Percentiles rank a stretch among this genome's conserved stretches.
phyloP scores from a whole-genome alignment of 2,329 filamentous ascomycete species.

The Diplodia scrobiculata region DNA sequence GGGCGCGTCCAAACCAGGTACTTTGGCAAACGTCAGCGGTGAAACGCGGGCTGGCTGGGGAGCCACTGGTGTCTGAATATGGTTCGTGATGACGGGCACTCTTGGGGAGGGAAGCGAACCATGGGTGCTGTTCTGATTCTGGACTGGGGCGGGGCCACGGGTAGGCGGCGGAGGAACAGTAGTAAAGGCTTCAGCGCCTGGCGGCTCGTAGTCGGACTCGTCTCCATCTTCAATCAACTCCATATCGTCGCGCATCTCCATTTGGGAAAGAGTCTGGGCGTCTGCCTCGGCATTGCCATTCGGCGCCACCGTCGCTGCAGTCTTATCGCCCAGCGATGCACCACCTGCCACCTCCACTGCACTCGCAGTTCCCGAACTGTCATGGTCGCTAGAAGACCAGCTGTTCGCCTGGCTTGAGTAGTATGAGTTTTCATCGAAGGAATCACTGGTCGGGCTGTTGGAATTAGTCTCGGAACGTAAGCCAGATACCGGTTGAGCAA shows the following conservation, averaged over 20 bases:
- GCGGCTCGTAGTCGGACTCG: conserved; percentile 51
- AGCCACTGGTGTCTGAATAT: conserved; percentile 72
- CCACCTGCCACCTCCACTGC: conserved; percentile 33
- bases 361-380: conserved; percentile 38
- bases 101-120: conserved; percentile 37
- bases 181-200: conserved; percentile 47
- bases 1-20: conserved; percentile 50
- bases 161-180: neutral
- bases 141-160: conserved; percentile 29
- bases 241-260: conserved; percentile 39
- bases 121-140: conserved; percentile 22
- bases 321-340: conserved; percentile 20
- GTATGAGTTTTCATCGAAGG: conserved; percentile 90
- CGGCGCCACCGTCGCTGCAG: neutral
- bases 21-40: conserved; percentile 57
- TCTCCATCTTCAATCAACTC: conserved; percentile 42
- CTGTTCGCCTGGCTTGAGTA: conserved; percentile 90
- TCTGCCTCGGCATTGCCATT: conserved; percentile 14
- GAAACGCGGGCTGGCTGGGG: conserved; percentile 73
- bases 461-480: conserved; percentile 57
- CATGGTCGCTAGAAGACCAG: conserved; percentile 61
- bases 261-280: conserved; percentile 20
- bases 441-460: conserved; percentile 71
- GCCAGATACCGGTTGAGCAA: conserved; percentile 70
- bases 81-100: conserved; percentile 62